A percentile compares a stretch with the other conserved stretches of the same genome.
These are phyloP conservation scores for Ogataea trehaloabstinens DNA, from an alignment of 805 yeast genomes.

Conservation along the genomic window DNA sequence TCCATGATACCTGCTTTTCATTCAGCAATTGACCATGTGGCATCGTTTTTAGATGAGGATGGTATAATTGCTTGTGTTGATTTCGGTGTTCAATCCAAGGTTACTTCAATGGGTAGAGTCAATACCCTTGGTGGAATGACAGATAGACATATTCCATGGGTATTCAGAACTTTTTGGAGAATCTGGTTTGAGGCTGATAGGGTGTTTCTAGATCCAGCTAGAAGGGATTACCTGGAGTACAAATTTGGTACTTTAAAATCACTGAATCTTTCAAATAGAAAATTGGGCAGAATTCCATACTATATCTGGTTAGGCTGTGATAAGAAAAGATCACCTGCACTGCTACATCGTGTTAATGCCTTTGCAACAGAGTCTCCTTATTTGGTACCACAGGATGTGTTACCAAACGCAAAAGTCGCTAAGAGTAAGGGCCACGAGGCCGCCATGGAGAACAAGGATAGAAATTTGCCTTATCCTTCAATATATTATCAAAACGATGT, in stretches of 20 bases:
- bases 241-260: slow-evolving; percentile 79
- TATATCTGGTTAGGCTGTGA: slow-evolving; percentile 81
- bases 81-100: slow-evolving; percentile 72
- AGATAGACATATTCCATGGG: slow-evolving; percentile 73
- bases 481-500: slow-evolving; percentile 73
- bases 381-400: slow-evolving; percentile 54
- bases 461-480: slow-evolving; percentile 75
- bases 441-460: slow-evolving; percentile 57
- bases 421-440: slow-evolving; percentile 76
- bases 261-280: slow-evolving; percentile 60
- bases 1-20: slow-evolving; percentile 86
- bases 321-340: slow-evolving; percentile 50
- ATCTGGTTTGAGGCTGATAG: slow-evolving; percentile 85
- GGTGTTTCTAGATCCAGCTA: slow-evolving; percentile 73
- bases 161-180: slow-evolving; percentile 78
- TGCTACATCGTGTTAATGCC: slow-evolving; percentile 57
- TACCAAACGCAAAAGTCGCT: slow-evolving; percentile 30
- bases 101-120: slow-evolving; percentile 63
- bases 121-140: slow-evolving; percentile 74
- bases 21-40: slow-evolving; percentile 72
- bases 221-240: slow-evolving; percentile 82
- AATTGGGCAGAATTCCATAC: slow-evolving; percentile 74
- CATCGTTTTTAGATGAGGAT: slow-evolving; percentile 45
- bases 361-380: slow-evolving; percentile 82
- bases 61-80: slow-evolving; percentile 74